Evolutionary conservation across 2,329 filamentous ascomycete genomes (phyloP), one percentile per base, ranked within the genome.

Genomic region (Paracorniculantispora psalliotae): DNA sequence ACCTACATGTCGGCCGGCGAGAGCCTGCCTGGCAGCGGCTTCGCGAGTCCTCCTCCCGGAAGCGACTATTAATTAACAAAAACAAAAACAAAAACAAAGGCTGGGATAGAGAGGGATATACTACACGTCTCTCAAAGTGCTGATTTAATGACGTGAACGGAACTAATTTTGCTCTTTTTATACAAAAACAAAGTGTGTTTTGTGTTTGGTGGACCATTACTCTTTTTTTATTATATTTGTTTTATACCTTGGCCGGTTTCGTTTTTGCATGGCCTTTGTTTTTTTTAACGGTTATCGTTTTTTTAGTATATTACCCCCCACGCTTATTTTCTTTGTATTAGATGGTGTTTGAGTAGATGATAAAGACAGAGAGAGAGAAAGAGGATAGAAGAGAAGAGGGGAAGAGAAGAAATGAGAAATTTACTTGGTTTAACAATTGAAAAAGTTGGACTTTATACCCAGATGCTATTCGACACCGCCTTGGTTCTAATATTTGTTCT

Each of bases 1-100:
- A 90, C 88, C 54, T 85, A 82, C 65, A 72, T 81, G 66, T 77
- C 80, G 37, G 77, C 73, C 12, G 77, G 72, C 57, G 76, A 75
- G 46, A 81, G 78, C 62, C 63, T 67, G 28, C 64, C 69, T 9
- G 71, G 68, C 49, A 75, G 73, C 60, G 73, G 73, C 15, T 63
- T 74, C 56, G 67, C 68, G 56, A 75, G 73, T 50, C 73, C 73
- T 1, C 66, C 61, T 26, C 67, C 65, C 8, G 68, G 67, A 43
- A 73, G 69, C 62, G 69, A 72, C 57, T 70, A 67, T 52, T 71
- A 28, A 67, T 52, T 71, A 28, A 50, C 65, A 57, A 48, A 35
- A 50, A 55, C 19, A 12, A 51, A 39, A n/a, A 17, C n/a, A 23
- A n/a, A 23, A 55, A 17, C 28, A 26, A n/a, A 33, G 30, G 26